Base-by-base conservation (phyloP, 2,329 filamentous ascomycete species). In the Emmonsia crescens region DNA sequence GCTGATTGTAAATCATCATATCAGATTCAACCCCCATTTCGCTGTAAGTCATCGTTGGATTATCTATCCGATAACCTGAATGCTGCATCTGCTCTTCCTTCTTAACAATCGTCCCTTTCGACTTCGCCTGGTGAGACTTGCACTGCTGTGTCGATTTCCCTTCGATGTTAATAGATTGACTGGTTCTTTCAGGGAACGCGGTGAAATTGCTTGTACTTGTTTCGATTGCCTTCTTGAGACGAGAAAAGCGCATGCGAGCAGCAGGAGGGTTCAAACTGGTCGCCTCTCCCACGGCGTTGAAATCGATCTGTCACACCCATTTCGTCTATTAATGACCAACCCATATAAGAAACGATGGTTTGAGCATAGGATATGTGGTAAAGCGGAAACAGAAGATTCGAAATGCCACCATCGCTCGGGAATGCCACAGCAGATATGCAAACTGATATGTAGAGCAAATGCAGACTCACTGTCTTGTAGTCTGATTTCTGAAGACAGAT, bases 401-500 rank as follows among this genome's bases (percentile, higher is more conserved):
- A 46, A 33, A 44, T 54, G 33, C 24, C 48, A 8, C 56, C 27
- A 24, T 16, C 12, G 19, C 48, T 55, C 12, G 33, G 21, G 36
- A 31, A 40, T 44, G 49, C 8, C 29, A 59, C 31, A 60, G 46
- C n/a, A n/a, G 31, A 48, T 24, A 40, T 33, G 36, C 6, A 38
- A 33, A 44, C 9, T 40, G 55, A 9, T 14, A 31, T 38, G 52
- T 12, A 60, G 54, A 52, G 54, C 57, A 24, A 58, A 16, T 44
- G 21, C 59, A 61, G 55, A 68, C 73, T 65, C 70, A 76, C 76
- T n/a, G 66, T 66, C 65, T 70, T 74, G 64, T 70, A 68, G 49
- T 76, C 72, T 5, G 74, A 73, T 57, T 74, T 73, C 62, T 74
- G 68, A 29, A 78, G 67, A 64, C 75, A 78, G 36, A 73, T 68